Conservation (phyloP, 1,284 basidiomycete species). For the Cutaneotrichosporon sp. region DNA sequence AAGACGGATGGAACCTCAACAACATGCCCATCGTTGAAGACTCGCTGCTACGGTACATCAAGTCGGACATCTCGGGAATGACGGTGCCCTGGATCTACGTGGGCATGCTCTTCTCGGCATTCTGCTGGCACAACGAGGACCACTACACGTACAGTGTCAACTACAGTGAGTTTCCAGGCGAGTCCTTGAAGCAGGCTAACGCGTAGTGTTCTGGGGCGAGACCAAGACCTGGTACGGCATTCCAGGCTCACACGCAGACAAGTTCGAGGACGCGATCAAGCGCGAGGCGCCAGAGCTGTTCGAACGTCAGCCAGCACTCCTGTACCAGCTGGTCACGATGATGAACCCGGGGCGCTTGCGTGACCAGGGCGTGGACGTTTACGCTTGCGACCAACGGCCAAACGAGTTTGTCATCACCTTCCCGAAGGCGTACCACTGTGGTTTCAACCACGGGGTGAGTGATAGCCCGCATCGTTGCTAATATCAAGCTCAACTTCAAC, state of each 20-base stretch:
- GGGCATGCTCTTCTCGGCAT: slow-evolving; percentile 98
- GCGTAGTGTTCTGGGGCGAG: slow-evolving; percentile 94
- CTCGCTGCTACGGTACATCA: slow-evolving; percentile 78
- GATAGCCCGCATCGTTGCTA: neutral
- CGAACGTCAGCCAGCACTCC: slow-evolving; percentile 92
- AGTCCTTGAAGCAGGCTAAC: slow-evolving; percentile 30
- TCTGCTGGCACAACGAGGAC: slow-evolving; percentile 99
- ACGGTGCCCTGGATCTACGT: slow-evolving; percentile 99
- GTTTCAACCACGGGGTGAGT: slow-evolving; percentile 91
- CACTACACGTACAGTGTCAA: slow-evolving; percentile 98
- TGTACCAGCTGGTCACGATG: slow-evolving; percentile 96
- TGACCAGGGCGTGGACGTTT: slow-evolving; percentile 89
- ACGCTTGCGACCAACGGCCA: slow-evolving; percentile 92
- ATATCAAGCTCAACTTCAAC: slow-evolving; percentile 85
- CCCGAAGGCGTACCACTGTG: slow-evolving; percentile 97
- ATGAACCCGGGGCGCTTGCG: slow-evolving; percentile 91
- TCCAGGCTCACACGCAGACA: slow-evolving; percentile 88
- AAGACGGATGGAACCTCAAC: slow-evolving; percentile 97
- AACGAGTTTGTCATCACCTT: slow-evolving; percentile 98
- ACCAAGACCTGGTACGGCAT: slow-evolving; percentile 99
- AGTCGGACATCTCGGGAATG: slow-evolving; percentile 99
- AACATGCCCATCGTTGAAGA: slow-evolving; percentile 90
- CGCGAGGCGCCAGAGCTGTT: slow-evolving; percentile 97
- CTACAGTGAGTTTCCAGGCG: slow-evolving; percentile 66
- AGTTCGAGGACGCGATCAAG: slow-evolving; percentile 95